Evolutionary conservation across 176 grass and related monocot species (phyloP), one percentile per base, ranked within the genome.

Genomic region (Puccinellia tenuiflora): DNA sequence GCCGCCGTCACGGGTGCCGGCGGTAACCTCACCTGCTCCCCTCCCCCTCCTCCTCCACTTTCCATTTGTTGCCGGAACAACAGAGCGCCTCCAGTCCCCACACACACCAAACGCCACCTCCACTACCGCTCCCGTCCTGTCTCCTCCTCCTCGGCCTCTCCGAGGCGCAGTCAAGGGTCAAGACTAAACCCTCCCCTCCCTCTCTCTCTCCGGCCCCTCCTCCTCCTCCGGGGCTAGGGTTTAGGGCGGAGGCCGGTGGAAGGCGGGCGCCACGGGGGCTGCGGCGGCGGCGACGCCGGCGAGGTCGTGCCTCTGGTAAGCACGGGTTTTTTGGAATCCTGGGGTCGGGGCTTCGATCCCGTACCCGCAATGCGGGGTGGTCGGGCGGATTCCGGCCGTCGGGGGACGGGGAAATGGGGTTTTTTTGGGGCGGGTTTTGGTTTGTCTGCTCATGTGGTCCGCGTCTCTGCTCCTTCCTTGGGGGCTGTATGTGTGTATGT

Each of bases 81-180:
- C 56, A 60, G 68, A 26, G 68, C 68, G 67, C 56, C 59, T n/a
- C 11, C 18, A 55, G 53, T 39, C 69, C 75, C 22, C 75, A 60
- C 53, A 26, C 54, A 57, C n/a, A 30, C 16, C 43, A 29, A 51
- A 20, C 60, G 25, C 46, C 56, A 43, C 68, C 42, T 14, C 47
- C 47, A n/a, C 22, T 8, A 21, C 28, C 61, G 1, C n/a, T n/a
- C n/a, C n/a, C n/a, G n/a, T n/a, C n/a, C n/a, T n/a, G n/a, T n/a
- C n/a, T n/a, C n/a, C 59, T 4, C 57, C 61, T 69, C 42, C 61
- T 82, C 79, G 79, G 73, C 62, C 7, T 87, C 85, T 71, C 86
- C 86, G 72, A 69, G 35, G 21, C 48, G 79, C 68, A 47, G 24
- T 52, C 1, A 63, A 30, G 75, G n/a, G n/a, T n/a, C n/a, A n/a